phyloP scores from a whole-genome alignment of 352 stramenopile species.

The Pythium diclinum region DNA sequence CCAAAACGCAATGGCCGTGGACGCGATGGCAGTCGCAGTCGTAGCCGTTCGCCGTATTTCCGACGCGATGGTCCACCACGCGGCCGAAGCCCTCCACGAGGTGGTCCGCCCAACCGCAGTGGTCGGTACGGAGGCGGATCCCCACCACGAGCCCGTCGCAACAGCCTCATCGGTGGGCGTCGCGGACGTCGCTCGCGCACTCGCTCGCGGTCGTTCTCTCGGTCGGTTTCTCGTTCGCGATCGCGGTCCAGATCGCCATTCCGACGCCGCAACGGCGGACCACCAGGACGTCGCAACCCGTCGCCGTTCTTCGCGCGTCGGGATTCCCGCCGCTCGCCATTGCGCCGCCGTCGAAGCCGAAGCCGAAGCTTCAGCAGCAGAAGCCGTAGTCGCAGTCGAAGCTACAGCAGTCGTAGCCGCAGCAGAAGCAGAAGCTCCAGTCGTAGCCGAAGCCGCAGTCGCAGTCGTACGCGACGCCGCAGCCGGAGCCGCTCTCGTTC shows the following conservation, averaged over 20 bases:
- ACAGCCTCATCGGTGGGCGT: not conserved
- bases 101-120: slow-evolving; percentile 5
- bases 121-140: slow-evolving; percentile 5
- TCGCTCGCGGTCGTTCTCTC: slow-evolving; percentile 24
- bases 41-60: slow-evolving; percentile 20
- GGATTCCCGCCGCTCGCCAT: slow-evolving; percentile 18
- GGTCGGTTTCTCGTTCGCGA: slow-evolving; percentile 2
- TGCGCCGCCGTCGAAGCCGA: slow-evolving; percentile 22
- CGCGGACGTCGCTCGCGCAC: slow-evolving; percentile 10
- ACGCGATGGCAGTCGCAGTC: not conserved
- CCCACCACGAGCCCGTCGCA: not conserved
- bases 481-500: slow-evolving; percentile 28
- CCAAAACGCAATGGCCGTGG: not conserved
- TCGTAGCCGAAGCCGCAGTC: slow-evolving; percentile 25
- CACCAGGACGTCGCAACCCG: slow-evolving; percentile 12
- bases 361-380: slow-evolving; percentile 25
- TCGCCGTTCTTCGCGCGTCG: slow-evolving; percentile 13
- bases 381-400: slow-evolving; percentile 32
- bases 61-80: slow-evolving; percentile 38
- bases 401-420: slow-evolving; percentile 14
- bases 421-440: slow-evolving; percentile 24
- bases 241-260: slow-evolving; percentile 25
- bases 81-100: slow-evolving; percentile 31
- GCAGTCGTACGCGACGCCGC: slow-evolving; percentile 12
- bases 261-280: slow-evolving; percentile 3